Conservation (phyloP, 768 basidiomycete species). For the Lentinula sp. region DNA sequence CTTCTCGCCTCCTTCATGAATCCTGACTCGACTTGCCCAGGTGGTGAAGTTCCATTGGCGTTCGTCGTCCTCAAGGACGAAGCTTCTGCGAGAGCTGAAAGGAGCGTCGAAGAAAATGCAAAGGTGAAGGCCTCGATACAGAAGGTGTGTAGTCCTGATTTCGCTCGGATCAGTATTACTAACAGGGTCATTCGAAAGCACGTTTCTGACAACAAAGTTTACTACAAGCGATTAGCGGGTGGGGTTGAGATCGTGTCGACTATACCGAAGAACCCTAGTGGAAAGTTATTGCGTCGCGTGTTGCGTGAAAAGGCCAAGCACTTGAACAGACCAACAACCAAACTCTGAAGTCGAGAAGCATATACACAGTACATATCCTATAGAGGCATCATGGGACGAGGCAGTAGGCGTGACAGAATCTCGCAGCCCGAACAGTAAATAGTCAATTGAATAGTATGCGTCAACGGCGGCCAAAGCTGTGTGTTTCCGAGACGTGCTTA, state of each 20-base stretch:
- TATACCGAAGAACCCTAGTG: conserved; percentile 62
- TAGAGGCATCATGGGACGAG: too few species aligned
- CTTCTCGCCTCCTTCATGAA: too few species aligned
- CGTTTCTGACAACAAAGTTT: conserved; percentile 47
- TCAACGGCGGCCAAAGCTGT: too few species aligned
- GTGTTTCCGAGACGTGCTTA: too few species aligned
- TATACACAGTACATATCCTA: too few species aligned
- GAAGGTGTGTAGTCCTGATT: conserved; percentile 28
- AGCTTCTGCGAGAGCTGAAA: conserved; percentile 30
- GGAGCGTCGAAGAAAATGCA: conserved; percentile 24
- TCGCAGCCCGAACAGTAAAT: too few species aligned
- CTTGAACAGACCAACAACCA: conserved; percentile 16
- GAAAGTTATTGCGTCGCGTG: conserved; percentile 47
- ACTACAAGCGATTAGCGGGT: conserved; percentile 54
- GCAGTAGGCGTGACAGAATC: too few species aligned
- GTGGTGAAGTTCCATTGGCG: conserved; percentile 66
- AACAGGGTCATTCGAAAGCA: conserved; percentile 25
- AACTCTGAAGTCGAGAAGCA: conserved; percentile 11
- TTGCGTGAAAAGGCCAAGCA: conserved; percentile 44
- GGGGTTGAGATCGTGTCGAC: conserved; percentile 49
- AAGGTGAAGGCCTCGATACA: conserved; percentile 39
- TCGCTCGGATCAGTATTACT: not conserved
- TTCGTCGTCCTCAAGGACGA: conserved; percentile 48
- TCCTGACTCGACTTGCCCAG: conserved; percentile 13
- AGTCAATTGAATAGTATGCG: too few species aligned